A percentile compares a stretch with the other conserved stretches of the same genome.
Evolutionary conservation across 1,284 basidiomycete species (phyloP).

Genomic region (Microbotryum violaceum): DNA sequence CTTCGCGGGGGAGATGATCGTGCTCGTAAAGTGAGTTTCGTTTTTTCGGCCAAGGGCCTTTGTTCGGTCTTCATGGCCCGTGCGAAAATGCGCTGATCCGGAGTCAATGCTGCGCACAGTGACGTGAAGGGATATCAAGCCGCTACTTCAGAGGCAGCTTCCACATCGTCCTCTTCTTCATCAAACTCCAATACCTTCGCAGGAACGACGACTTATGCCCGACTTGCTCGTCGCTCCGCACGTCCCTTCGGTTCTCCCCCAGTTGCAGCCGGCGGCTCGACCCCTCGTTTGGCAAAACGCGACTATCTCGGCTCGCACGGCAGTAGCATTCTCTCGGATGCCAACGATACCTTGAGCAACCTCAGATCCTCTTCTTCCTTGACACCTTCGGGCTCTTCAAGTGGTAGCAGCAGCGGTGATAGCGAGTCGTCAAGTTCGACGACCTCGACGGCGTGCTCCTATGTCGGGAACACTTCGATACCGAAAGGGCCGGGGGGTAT

Average conservation of each 20-base stretch:
- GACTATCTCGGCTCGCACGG: neutral
- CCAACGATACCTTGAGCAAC: conserved; percentile 5
- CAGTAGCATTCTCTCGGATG: neutral
- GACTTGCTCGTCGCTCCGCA: neutral
- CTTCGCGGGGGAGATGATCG: conserved; percentile 66
- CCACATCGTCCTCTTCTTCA: neutral
- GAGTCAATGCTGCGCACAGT: conserved; percentile 5
- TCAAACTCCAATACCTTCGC: neutral
- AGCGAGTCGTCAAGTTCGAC: neutral
- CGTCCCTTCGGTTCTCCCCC: neutral
- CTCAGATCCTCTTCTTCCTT: neutral
- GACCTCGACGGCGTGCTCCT: conserved; percentile 3
- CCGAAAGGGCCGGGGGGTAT: conserved; percentile 28
- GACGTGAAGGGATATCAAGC: conserved; percentile 10
- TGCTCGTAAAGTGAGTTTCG: conserved; percentile 54
- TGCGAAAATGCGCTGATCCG: neutral
- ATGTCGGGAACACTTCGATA: conserved; percentile 20
- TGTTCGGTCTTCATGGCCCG: too few relatives aligned
- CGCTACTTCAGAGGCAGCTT: neutral
- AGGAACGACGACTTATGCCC: neutral
- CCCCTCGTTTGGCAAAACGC: neutral
- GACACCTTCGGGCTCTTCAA: neutral
- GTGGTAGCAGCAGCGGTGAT: too few relatives aligned
- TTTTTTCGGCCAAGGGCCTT: neutral
- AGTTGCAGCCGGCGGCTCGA: neutral